These are phyloP conservation scores for Chrysoporthe deuterocubensis DNA, from an alignment of 2,329 filamentous ascomycete species.

Conservation along the genomic window DNA sequence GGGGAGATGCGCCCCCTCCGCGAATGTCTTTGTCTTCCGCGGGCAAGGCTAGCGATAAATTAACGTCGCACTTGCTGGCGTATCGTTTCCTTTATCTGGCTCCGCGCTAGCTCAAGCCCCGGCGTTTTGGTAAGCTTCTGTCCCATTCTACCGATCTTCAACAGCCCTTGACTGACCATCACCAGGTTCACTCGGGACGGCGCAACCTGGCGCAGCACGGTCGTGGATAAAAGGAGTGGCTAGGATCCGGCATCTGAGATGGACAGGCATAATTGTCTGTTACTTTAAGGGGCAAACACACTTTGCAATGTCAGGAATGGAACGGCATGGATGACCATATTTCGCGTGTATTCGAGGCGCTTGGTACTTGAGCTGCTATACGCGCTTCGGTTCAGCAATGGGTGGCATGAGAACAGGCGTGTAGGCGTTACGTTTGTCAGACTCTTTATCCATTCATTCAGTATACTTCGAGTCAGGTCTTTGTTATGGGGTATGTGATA, in stretches of 20 bases:
- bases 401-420: neutral
- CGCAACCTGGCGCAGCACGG: neutral
- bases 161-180: neutral
- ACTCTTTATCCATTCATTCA: neutral
- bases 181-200: neutral
- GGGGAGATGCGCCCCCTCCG: neutral
- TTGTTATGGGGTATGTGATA: neutral
- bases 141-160: neutral
- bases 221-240: neutral
- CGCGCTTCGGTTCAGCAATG: neutral
- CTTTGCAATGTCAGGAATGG: neutral
- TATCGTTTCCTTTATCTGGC: neutral
- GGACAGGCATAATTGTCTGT: neutral
- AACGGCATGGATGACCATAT: neutral
- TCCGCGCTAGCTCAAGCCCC: neutral
- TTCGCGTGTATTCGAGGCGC: neutral
- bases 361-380: neutral
- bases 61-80: neutral
- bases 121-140: neutral
- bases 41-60: neutral
- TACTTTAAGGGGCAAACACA: neutral
- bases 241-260: neutral
- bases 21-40: neutral
- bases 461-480: neutral
- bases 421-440: neutral